Base-by-base conservation (phyloP, 345 rosid species). In the Viola odorata region DNA sequence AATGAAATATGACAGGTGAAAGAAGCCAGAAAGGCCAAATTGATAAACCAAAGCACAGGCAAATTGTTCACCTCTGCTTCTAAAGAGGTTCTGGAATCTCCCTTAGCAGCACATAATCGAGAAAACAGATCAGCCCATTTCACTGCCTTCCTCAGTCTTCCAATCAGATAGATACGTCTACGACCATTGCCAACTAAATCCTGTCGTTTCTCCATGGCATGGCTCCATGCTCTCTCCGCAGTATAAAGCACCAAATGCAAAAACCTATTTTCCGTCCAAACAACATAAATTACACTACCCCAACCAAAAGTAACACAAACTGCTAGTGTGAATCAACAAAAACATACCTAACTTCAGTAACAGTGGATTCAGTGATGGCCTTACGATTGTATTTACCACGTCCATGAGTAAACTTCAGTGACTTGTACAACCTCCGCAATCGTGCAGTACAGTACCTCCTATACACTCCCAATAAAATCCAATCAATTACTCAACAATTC, bases 191-290 rank as follows among this genome's bases (percentile, higher is more conserved):
- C 97, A 86, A 86, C 95, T 23, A 87, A 85, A 69, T 90, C 78
- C 77, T 91, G 97, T 78, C 99, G 80, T 77, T 94, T 94, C 80
- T 94, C 99, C 97, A 94, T 88, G 47, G 95, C 97, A 88, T 94
- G 97, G 75, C 97, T 94, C 97, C 99, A 94, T 62, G 99, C 97
- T 82, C 99, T 90, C 76, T 94, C 99, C 48, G 96, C 85, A 62
- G 70, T 73, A 70, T 91, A 91, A 76, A 91, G 91, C 80, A 94
- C 82, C 80, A 88, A 59, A 76, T 88, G 97, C 78, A 94, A 87
- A 81, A 72, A 88, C 91, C 97, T 94, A 66, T 75, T 74, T 64
- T 53, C 63, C 59, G 75, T 53, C 71, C 72, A 72, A 74, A 64
- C 12, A 63, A 60, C 13, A 57, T 14, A 55, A 45, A 55, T 23